A percentile compares a stretch with the other conserved stretches of the same genome.
Conservation (phyloP, 345 rosid species). For the Euphorbia peplus region DNA sequence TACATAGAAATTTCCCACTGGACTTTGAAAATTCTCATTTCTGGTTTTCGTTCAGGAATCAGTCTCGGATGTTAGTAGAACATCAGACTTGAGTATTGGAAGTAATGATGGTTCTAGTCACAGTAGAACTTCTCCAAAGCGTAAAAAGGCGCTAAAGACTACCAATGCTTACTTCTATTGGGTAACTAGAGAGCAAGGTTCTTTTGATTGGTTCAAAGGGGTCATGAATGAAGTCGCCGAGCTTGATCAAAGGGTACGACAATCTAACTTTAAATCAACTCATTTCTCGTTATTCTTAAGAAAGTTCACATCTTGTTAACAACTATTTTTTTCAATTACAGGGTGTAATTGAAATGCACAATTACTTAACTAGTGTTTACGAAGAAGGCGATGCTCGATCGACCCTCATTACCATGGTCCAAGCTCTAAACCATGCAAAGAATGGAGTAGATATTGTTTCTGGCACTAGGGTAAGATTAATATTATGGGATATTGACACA, state of each 20-base stretch:
- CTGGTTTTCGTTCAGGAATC: constrained; percentile 52
- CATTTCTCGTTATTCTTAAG: background rate
- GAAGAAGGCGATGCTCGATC: constrained; percentile 99
- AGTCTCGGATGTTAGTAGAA: constrained; percentile 53
- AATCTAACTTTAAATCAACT: background rate
- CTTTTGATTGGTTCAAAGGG: constrained; percentile 99
- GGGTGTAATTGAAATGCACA: constrained; percentile 99
- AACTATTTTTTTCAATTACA: constrained; percentile 22
- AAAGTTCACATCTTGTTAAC: background rate
- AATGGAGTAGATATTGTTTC: constrained; percentile 96
- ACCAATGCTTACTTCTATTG: constrained; percentile 96
- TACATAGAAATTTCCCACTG: background rate
- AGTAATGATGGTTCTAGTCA: constrained; percentile 45
- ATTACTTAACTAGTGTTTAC: constrained; percentile 93
- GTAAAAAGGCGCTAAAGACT: constrained; percentile 60
- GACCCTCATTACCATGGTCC: constrained; percentile 97
- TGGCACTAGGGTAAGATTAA: constrained; percentile 70
- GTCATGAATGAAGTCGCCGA: constrained; percentile 97
- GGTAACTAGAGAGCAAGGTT: constrained; percentile 98
- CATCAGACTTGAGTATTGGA: constrained; percentile 61
- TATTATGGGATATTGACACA: no score
- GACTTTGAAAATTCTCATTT: background rate
- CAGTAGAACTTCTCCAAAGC: constrained; percentile 43
- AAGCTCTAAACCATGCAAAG: constrained; percentile 95
- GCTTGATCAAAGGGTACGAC: constrained; percentile 79